Evolutionary conservation across 2,329 filamentous ascomycete species (phyloP).

Genomic region (Bertia moriformis): DNA sequence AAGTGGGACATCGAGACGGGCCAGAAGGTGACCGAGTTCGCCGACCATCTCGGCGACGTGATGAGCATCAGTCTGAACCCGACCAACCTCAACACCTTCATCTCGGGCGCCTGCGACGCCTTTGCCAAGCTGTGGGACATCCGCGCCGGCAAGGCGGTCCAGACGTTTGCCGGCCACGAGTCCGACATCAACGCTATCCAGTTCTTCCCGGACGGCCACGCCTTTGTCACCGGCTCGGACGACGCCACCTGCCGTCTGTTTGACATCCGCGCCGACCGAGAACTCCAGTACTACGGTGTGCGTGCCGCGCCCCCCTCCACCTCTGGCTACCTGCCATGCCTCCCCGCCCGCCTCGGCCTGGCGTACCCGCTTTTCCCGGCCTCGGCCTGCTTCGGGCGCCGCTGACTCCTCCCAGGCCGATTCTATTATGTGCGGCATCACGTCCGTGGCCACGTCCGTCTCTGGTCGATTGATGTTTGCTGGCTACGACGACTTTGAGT

Average conservation of each 20-base stretch:
- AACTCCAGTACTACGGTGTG: constrained; percentile 55
- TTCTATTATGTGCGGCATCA: constrained; percentile 93
- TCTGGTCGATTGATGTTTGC: constrained; percentile 90
- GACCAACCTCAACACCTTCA: constrained; percentile 97
- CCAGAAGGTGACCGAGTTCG: constrained; percentile 92
- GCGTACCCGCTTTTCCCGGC: constrained; percentile 6
- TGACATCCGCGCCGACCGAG: constrained; percentile 87
- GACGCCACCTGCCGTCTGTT: constrained; percentile 95
- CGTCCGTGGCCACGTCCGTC: constrained; percentile 93
- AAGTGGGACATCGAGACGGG: constrained; percentile 99
- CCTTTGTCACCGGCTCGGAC: constrained; percentile 93
- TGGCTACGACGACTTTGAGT: constrained; percentile 97
- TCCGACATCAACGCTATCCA: constrained; percentile 99
- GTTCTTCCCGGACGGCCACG: constrained; percentile 97
- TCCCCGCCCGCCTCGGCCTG: no score
- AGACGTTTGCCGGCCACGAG: constrained; percentile 96
- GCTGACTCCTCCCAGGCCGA: constrained; percentile 69
- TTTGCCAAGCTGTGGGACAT: constrained; percentile 99
- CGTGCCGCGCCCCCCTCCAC: constrained; percentile 20
- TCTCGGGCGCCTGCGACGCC: constrained; percentile 96
- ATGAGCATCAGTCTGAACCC: constrained; percentile 99
- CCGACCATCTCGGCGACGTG: constrained; percentile 93
- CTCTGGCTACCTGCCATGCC: background rate
- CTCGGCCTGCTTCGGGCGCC: background rate
- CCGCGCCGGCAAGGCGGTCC: constrained; percentile 89